Evolutionary conservation across 2,329 filamentous ascomycete species (phyloP).

Genomic region (Malbranchea zuffiana): DNA sequence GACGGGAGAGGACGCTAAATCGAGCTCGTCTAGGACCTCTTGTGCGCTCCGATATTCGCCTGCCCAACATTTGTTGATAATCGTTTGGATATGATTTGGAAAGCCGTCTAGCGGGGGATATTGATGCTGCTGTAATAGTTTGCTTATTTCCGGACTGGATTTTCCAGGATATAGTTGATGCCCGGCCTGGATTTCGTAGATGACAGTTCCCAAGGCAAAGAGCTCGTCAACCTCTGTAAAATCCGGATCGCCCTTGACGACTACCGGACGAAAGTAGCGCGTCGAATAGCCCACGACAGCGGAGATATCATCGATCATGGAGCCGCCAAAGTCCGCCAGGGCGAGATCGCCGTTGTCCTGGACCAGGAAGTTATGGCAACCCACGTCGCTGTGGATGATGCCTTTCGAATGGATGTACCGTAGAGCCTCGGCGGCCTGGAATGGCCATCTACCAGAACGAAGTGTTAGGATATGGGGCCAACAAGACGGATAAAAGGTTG

Average conservation of each 20-base stretch:
- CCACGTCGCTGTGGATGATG: slow-evolving; percentile 9
- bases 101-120: slow-evolving; percentile 1
- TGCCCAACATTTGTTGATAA: slow-evolving; percentile 6
- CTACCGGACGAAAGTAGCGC: slow-evolving; percentile 5
- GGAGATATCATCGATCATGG: slow-evolving; percentile 4
- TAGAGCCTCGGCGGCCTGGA: slow-evolving; percentile 9
- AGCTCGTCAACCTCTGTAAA: slow-evolving; percentile 4
- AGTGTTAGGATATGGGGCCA: background rate
- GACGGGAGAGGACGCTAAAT: too few relatives aligned
- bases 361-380: slow-evolving; percentile 9
- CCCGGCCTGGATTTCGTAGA: slow-evolving; percentile 7
- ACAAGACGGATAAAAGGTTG: background rate
- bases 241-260: background rate
- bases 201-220: slow-evolving; percentile 6
- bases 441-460: slow-evolving; percentile 4
- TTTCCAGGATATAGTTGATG: slow-evolving; percentile 5
- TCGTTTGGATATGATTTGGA: background rate
- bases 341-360: slow-evolving; percentile 3
- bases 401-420: slow-evolving; percentile 11
- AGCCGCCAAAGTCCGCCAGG: slow-evolving; percentile 10
- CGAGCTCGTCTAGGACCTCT: slow-evolving; percentile 5
- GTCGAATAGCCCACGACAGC: slow-evolving; percentile 2
- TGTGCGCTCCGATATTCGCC: slow-evolving; percentile 1
- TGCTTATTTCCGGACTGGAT: background rate
- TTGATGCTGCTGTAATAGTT: background rate